A percentile compares a stretch with the other conserved stretches of the same genome.
Evolutionary conservation across 371 early-diverging fungal species (phyloP).

Genomic region (Actinomucor elegans): DNA sequence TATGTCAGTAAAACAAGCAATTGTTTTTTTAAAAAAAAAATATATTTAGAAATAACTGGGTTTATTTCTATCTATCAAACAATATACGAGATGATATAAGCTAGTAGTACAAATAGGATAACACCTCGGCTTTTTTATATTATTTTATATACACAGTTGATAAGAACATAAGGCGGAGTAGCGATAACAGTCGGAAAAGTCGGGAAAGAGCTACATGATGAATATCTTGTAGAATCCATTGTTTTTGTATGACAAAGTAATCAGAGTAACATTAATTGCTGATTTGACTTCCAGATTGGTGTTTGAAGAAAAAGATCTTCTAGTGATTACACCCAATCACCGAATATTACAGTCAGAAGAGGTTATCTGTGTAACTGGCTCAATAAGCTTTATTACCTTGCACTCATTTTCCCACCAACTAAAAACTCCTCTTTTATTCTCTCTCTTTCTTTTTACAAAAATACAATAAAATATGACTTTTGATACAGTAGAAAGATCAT

Average conservation of each 20-base stretch:
- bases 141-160: no score
- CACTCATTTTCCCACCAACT: conserved; percentile 27
- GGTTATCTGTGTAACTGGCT: conserved; percentile 20
- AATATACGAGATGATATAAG: no score
- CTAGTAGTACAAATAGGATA: no score
- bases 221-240: not conserved
- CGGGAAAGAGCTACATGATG: not conserved
- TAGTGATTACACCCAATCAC: conserved; percentile 3
- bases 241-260: conserved; percentile 2
- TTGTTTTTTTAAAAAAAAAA: not conserved
- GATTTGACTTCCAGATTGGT: no score
- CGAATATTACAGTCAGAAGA: conserved; percentile 15
- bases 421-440: not conserved
- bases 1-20: not conserved
- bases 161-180: conserved; percentile 1
- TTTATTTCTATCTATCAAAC: no score
- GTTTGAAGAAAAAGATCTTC: not conserved
- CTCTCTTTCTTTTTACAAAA: conserved; percentile 1
- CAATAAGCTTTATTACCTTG: conserved; percentile 2
- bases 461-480: conserved; percentile 20
- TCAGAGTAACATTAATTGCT: not conserved
- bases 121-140: no score
- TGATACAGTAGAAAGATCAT: conserved; percentile 29
- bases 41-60: not conserved
- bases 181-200: conserved; percentile 12